Percentiles rank a stretch among this genome's conserved stretches.
phyloP scores from a whole-genome alignment of 805 yeast genomes.

The Cyberlindnera petersonii region DNA sequence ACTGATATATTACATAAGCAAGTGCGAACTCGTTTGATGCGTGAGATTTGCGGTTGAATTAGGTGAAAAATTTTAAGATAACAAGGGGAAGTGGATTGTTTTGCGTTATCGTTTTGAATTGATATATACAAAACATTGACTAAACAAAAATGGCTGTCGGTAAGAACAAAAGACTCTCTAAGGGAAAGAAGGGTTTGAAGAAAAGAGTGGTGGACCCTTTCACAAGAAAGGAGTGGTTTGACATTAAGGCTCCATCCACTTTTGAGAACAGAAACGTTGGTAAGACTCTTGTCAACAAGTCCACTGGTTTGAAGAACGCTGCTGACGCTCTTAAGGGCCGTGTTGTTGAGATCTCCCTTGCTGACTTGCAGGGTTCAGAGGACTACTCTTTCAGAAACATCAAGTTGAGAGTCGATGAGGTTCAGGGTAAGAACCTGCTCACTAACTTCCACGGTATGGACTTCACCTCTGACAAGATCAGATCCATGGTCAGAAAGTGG shows the following conservation, averaged over 20 bases:
- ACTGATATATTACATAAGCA: too few species aligned
- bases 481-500: constrained; percentile 98
- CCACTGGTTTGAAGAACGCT: constrained; percentile 97
- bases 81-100: neutral
- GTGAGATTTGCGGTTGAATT: neutral
- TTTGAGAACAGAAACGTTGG: constrained; percentile 98
- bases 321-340: constrained; percentile 98
- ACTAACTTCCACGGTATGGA: constrained; percentile 99
- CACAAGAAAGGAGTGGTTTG: constrained; percentile 99
- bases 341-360: constrained; percentile 91
- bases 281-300: constrained; percentile 96
- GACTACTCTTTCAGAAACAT: constrained; percentile 98
- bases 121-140: too few species aligned
- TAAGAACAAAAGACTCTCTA: constrained; percentile 74
- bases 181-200: constrained; percentile 96
- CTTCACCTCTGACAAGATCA: constrained; percentile 96
- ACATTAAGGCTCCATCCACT: constrained; percentile 97
- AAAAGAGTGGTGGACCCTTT: constrained; percentile 98
- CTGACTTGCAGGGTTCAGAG: constrained; percentile 98
- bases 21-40: constrained; percentile 2
- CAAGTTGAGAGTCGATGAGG: constrained; percentile 97
- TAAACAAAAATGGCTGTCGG: constrained; percentile 79
- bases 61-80: constrained; percentile 14
- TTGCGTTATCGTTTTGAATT: neutral
- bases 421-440: constrained; percentile 96